Base-by-base conservation (phyloP, 2,329 filamentous ascomycete species). In the Coniochaeta prunicola region DNA sequence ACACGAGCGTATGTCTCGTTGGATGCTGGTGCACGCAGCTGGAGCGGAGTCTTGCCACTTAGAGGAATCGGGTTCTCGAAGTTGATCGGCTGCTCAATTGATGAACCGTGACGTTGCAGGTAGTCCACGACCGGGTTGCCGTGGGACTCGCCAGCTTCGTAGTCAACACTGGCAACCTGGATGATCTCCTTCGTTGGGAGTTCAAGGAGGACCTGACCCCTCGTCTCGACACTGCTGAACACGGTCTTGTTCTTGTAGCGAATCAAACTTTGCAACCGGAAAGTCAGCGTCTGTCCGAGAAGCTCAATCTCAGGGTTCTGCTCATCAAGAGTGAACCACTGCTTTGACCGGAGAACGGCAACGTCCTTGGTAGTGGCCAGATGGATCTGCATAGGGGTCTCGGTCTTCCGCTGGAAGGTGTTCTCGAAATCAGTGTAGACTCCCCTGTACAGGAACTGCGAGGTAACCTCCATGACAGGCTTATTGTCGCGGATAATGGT, bases 1-100 rank as follows among this genome's bases (percentile, higher is more conserved):
- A 99, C 94, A 65, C 92, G 90, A 62, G 94, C 96, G 69, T 99
- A 99, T 31, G 91, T 96, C 80, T 99, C 94, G 76, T 99, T 99
- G 59, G 92, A 96, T 19, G 92, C 89, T 58, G 94, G 94, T 7
- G 94, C 93, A 70, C 92, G 92, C 57, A 99, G 82, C 64, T 89
- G 86, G 62, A 99, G 82, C 57, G 92, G 91, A 1, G 89, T 90
- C 81, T 92, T 96, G 67, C 94, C 93, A 69, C 90, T 96, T 55
- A 99, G 83, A 40, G 94, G 94, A 65, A 99, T 99, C 17, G 94
- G 84, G 75, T 99, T 97, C 78, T 97, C 94, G 66, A 99, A 99
- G 77, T 93, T 88, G 71, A 99, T 86, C 4, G 94, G 92, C 77
- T 99, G 94, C 74, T 99, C 94, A 62, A 97, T 92, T 28, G 91